Evolutionary conservation across 257 asterid genomes (phyloP).

Genomic region (Anisodus tanguticus): DNA sequence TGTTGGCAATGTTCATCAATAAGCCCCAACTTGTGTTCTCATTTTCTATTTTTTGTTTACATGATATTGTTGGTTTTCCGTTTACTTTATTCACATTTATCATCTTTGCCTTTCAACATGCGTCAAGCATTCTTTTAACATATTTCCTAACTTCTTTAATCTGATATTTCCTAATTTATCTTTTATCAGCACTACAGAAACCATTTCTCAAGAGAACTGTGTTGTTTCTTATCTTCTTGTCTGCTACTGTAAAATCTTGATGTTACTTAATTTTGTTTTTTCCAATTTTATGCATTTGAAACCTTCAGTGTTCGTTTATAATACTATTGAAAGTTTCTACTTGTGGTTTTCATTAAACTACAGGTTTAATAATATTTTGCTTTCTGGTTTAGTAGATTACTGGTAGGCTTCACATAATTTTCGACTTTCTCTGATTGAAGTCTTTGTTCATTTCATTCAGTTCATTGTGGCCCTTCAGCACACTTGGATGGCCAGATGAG

Average conservation of each 20-base stretch:
- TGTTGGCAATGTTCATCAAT: neutral
- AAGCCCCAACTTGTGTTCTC: neutral
- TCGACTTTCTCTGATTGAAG: slow-evolving; percentile 29
- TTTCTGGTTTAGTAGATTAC: slow-evolving; percentile 11
- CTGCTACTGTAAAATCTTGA: neutral
- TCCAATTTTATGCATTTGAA: slow-evolving; percentile 9
- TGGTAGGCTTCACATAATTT: neutral
- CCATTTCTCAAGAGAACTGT: neutral
- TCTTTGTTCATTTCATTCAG: slow-evolving; percentile 47
- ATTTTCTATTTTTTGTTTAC: neutral
- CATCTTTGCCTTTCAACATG: neutral
- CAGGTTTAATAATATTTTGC: neutral
- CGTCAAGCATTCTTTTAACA: neutral
- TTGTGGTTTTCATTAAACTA: neutral
- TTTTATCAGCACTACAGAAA: neutral
- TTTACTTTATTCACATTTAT: slow-evolving; percentile 5
- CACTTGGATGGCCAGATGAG: slow-evolving; percentile 97
- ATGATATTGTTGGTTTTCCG: slow-evolving; percentile 11
- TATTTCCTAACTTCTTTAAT: neutral
- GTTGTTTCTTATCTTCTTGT: slow-evolving; percentile 1
- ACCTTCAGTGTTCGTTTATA: neutral
- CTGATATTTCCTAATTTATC: slow-evolving; percentile 4
- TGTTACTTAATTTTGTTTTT: neutral
- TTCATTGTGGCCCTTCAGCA: slow-evolving; percentile 98
- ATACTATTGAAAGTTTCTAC: neutral